phyloP scores from a whole-genome alignment of 192 early-diverging fungal species.

The Podila verticillata region DNA sequence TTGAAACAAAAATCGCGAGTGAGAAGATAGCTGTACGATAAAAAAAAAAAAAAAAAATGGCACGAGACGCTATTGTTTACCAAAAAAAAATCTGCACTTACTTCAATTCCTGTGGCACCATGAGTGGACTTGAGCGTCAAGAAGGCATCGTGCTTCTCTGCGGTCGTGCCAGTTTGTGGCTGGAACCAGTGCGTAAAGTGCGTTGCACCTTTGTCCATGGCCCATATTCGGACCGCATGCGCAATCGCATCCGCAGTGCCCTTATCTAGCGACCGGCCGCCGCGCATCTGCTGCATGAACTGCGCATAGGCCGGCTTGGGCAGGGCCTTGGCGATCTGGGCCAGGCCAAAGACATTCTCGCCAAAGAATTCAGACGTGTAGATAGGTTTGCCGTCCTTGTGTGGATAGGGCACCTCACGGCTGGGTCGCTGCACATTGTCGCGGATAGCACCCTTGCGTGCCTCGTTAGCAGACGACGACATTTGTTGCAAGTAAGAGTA shows the following conservation, averaged over 20 bases:
- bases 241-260: slow-evolving; percentile 96
- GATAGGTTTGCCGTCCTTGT: slow-evolving; percentile 68
- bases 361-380: slow-evolving; percentile 92
- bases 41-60: neutral
- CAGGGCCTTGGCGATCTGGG: slow-evolving; percentile 83
- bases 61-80: neutral
- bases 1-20: slow-evolving; percentile 4
- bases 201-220: slow-evolving; percentile 93
- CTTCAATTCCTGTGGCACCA: slow-evolving; percentile 78
- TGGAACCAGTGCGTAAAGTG: slow-evolving; percentile 99
- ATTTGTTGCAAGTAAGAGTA: slow-evolving; percentile 1
- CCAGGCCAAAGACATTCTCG: slow-evolving; percentile 91
- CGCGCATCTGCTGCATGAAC: slow-evolving; percentile 91
- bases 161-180: slow-evolving; percentile 96
- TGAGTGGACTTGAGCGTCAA: slow-evolving; percentile 85
- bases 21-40: slow-evolving; percentile 6
- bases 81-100: slow-evolving; percentile 2
- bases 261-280: slow-evolving; percentile 86
- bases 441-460: slow-evolving; percentile 50
- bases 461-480: slow-evolving; percentile 38
- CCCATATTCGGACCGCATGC: slow-evolving; percentile 96
- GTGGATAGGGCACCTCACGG: slow-evolving; percentile 83
- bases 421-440: slow-evolving; percentile 64
- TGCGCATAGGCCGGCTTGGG: slow-evolving; percentile 94
- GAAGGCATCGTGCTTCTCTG: slow-evolving; percentile 99